Conservation (phyloP, 306 rosid species). For the Calophaca sinica region DNA sequence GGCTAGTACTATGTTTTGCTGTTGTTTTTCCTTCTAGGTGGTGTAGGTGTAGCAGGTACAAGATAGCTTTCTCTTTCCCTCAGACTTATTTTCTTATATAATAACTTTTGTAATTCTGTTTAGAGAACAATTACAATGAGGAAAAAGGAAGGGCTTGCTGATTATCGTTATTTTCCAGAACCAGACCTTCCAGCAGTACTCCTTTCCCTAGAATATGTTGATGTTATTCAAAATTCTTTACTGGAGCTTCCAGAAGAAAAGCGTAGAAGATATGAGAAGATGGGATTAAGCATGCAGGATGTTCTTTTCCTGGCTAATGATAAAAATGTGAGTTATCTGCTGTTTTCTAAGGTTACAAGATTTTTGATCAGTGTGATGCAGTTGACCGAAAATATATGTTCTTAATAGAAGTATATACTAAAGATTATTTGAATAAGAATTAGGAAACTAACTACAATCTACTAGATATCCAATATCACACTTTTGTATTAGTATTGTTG, state of each 20-base stretch:
- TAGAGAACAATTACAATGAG: constrained; percentile 93
- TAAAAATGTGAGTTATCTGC: constrained; percentile 66
- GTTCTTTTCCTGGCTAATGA: constrained; percentile 89
- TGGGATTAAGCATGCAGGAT: constrained; percentile 96
- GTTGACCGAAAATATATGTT: too few species aligned
- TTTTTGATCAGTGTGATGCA: constrained; percentile 7
- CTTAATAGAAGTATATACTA: not conserved
- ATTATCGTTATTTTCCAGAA: constrained; percentile 96
- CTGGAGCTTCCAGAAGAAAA: constrained; percentile 95
- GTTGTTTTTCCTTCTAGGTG: constrained; percentile 33
- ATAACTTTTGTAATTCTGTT: constrained; percentile 47
- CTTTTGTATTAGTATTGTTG: not conserved
- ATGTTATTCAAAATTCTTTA: constrained; percentile 62
- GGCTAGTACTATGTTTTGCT: constrained; percentile 57
- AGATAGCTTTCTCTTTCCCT: constrained; percentile 35
- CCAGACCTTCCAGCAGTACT: constrained; percentile 90
- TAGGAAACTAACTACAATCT: not conserved
- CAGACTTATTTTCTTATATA: constrained; percentile 40
- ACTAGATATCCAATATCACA: not conserved
- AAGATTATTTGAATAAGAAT: too few species aligned
- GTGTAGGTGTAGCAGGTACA: constrained; percentile 14
- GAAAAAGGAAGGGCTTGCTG: constrained; percentile 96
- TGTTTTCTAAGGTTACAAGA: constrained; percentile 5
- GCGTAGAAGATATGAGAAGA: constrained; percentile 79
- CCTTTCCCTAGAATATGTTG: constrained; percentile 74